A percentile compares a stretch with the other conserved stretches of the same genome.
Conservation (phyloP, 2,329 filamentous ascomycete species). For the Blumeria graminis region DNA sequence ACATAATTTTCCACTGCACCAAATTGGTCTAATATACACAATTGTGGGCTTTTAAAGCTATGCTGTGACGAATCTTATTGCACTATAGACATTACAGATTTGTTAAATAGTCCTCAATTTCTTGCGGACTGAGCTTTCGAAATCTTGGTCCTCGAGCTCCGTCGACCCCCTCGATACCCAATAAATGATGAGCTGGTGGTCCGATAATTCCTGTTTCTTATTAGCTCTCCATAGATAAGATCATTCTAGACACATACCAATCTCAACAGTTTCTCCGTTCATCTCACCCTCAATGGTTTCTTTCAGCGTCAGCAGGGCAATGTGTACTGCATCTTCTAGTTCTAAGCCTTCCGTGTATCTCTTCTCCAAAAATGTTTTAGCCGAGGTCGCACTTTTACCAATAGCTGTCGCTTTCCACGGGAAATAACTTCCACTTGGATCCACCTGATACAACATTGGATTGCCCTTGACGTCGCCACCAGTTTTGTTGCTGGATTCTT, state of each 20-base stretch:
- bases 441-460: slow-evolving; percentile 94
- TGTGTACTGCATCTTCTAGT: slow-evolving; percentile 94
- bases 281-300: slow-evolving; percentile 99
- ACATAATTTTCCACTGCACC: too few relatives aligned
- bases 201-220: slow-evolving; percentile 59
- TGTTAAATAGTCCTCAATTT: slow-evolving; percentile 98
- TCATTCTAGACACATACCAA: slow-evolving; percentile 32
- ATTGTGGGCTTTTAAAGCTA: too few relatives aligned
- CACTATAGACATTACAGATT: slow-evolving; percentile 40
- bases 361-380: slow-evolving; percentile 98
- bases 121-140: slow-evolving; percentile 84
- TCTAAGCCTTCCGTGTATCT: slow-evolving; percentile 92
- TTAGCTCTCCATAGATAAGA: slow-evolving; percentile 6
- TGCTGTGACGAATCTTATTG: too few relatives aligned
- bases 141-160: slow-evolving; percentile 68
- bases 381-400: slow-evolving; percentile 91
- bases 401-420: slow-evolving; percentile 99
- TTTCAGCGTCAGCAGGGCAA: slow-evolving; percentile 88
- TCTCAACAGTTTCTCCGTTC: slow-evolving; percentile 96
- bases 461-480: slow-evolving; percentile 89
- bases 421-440: slow-evolving; percentile 96
- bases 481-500: slow-evolving; percentile 63
- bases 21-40: too few relatives aligned
- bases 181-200: slow-evolving; percentile 72
- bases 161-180: slow-evolving; percentile 76